Percentiles rank a stretch among this genome's conserved stretches.
These are phyloP conservation scores for Iberis amara DNA, from an alignment of 441 rosid genomes.

Conservation along the genomic window DNA sequence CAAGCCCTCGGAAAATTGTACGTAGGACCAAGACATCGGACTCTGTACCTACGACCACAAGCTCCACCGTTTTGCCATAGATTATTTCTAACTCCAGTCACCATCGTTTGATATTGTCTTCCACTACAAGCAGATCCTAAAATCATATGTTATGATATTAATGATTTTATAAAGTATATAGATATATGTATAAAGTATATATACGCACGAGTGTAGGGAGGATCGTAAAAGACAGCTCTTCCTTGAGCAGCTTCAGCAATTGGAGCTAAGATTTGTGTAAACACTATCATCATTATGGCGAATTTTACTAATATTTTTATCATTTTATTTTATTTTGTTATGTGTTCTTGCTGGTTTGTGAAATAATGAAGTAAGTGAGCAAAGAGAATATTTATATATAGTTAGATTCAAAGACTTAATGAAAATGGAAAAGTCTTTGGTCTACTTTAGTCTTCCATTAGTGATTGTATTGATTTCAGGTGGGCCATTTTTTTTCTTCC, in stretches of 20 bases:
- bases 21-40: slow-evolving; percentile 30
- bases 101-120: slow-evolving; percentile 20
- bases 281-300: slow-evolving; percentile 17
- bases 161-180: background rate
- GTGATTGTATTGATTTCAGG: slow-evolving; percentile 12
- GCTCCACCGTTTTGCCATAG: slow-evolving; percentile 26
- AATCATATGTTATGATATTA: background rate
- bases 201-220: slow-evolving; percentile 36
- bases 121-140: slow-evolving; percentile 36
- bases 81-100: slow-evolving; percentile 29
- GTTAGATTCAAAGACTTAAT: slow-evolving; percentile 10
- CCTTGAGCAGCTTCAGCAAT: slow-evolving; percentile 30
- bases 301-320: slow-evolving; percentile 3
- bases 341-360: slow-evolving; percentile 13
- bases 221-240: slow-evolving; percentile 32
- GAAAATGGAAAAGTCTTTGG: slow-evolving; percentile 20
- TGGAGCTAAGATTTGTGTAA: slow-evolving; percentile 27
- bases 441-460: slow-evolving; percentile 22
- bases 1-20: slow-evolving; percentile 30
- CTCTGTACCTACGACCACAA: slow-evolving; percentile 37
- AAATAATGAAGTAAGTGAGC: slow-evolving; percentile 9
- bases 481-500: slow-evolving; percentile 3
- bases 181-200: background rate
- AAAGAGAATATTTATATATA: background rate
- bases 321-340: background rate